phyloP scores from a whole-genome alignment of 2,329 filamentous ascomycete species.

The Botrytis porri region DNA sequence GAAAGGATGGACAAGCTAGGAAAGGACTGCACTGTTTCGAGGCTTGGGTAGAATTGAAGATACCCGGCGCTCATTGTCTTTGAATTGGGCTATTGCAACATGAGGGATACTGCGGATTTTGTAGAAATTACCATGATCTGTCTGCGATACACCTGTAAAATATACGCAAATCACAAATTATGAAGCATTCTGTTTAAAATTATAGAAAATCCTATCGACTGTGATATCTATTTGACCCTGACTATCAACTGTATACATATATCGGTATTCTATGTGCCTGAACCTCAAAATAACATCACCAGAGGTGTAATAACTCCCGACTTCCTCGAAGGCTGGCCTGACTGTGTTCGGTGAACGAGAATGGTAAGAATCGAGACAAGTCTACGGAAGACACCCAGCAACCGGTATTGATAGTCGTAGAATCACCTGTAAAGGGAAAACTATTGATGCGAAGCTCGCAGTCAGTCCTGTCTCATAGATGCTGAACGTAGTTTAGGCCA shows the following conservation, averaged over 20 bases:
- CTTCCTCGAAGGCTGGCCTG: neutral
- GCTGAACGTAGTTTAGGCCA: neutral
- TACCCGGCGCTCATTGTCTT: neutral
- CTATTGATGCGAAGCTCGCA: neutral
- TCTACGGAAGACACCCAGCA: too few species aligned
- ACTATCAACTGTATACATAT: neutral
- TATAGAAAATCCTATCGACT: neutral
- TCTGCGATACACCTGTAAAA: neutral
- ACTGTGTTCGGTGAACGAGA: neutral
- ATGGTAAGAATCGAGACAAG: neutral
- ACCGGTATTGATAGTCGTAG: neutral
- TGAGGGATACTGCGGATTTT: neutral
- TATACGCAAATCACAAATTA: neutral
- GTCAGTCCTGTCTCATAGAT: neutral
- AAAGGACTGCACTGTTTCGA: neutral
- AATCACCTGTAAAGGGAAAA: neutral
- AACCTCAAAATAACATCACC: neutral
- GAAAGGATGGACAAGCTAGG: neutral
- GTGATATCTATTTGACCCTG: neutral
- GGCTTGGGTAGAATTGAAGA: neutral
- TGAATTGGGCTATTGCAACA: neutral
- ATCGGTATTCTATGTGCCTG: neutral
- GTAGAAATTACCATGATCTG: neutral
- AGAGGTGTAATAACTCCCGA: too few species aligned
- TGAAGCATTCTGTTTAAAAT: neutral